Evolutionary conservation across 2,329 filamentous ascomycete genomes (phyloP).

Genomic region (Monosporascus sp.): DNA sequence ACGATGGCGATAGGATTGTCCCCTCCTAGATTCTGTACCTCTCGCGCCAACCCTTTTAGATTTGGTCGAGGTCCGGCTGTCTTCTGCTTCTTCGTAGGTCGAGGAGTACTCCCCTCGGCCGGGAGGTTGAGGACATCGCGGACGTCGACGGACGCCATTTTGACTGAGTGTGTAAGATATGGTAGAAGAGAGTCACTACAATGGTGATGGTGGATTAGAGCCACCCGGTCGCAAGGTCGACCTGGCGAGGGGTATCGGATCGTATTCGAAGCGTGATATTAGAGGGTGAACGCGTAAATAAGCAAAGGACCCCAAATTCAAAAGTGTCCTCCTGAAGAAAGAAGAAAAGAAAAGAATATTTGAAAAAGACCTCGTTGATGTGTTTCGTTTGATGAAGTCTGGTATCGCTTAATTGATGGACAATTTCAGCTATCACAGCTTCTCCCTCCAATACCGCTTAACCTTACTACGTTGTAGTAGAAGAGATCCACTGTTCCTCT

Average conservation of each 20-base stretch:
- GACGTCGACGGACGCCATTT: conserved; percentile 73
- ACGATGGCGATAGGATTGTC: conserved; percentile 65
- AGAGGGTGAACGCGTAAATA: conserved; percentile 5
- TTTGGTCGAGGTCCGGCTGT: conserved; percentile 54
- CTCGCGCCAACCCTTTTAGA: conserved; percentile 59
- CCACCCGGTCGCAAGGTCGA: neutral
- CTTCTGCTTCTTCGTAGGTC: conserved; percentile 73
- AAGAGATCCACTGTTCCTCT: too few relatives aligned
- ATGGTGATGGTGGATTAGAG: too few relatives aligned
- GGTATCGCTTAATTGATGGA: neutral
- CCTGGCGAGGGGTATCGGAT: neutral
- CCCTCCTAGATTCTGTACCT: conserved; percentile 61
- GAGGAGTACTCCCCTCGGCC: conserved; percentile 47
- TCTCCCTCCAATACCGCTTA: neutral
- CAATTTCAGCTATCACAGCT: neutral
- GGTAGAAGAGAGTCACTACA: neutral
- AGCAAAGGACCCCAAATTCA: conserved; percentile 1
- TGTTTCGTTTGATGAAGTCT: conserved; percentile 3
- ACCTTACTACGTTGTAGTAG: too few relatives aligned
- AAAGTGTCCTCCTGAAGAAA: neutral
- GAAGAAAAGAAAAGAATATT: too few relatives aligned
- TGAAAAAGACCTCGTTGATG: neutral
- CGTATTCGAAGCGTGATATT: conserved; percentile 1
- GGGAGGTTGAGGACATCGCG: conserved; percentile 84
- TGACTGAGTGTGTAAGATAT: conserved; percentile 18